Base-by-base conservation (phyloP, 179 eudicot genomes). In the Patellifolia procumbens region DNA sequence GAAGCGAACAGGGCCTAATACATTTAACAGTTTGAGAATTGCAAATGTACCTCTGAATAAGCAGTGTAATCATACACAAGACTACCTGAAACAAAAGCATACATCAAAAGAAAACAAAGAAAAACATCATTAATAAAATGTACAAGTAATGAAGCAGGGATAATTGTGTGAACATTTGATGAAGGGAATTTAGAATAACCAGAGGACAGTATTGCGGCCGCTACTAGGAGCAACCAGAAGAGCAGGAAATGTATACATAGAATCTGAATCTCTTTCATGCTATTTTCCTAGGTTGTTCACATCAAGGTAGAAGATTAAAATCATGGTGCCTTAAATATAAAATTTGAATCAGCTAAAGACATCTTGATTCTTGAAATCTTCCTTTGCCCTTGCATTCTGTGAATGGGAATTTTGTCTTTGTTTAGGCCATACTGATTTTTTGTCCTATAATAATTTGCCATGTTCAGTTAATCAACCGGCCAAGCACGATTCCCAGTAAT, bases 11-110 rank as follows among this genome's bases (percentile, higher is more conserved):
- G n/a, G n/a, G n/a, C n/a, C n/a, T n/a, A n/a, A n/a, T n/a, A n/a
- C n/a, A n/a, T n/a, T 58, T 52, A 7, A 63, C 45, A 62, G 2
- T 37, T 35, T 15, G n/a, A 35, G 11, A 1, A 20, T 0, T 19
- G 56, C 66, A 60, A 11, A 22, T 1, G 75, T 79, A 92, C 95
- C 91, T 85, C 87, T 10, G 92, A 79, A 75, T 85, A 90, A 59
- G 95, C 97, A 35, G 89, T 74, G 71, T 79, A n/a, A n/a, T n/a
- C n/a, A n/a, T n/a, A n/a, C n/a, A n/a, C n/a, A n/a, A n/a, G n/a
- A n/a, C n/a, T n/a, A 80, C 84, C 91, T 86, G 87, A 46, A 19
- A 22, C 7, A 43, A 76, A 69, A 7, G 17, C 5, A 58, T 28
- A 17, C 35, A 59, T 28, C 20, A 60, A 2, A 51, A 56, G 13